Percentiles rank a stretch among this genome's conserved stretches.
phyloP scores from a whole-genome alignment of 805 yeast genomes.

The Candida namnaoensis region DNA sequence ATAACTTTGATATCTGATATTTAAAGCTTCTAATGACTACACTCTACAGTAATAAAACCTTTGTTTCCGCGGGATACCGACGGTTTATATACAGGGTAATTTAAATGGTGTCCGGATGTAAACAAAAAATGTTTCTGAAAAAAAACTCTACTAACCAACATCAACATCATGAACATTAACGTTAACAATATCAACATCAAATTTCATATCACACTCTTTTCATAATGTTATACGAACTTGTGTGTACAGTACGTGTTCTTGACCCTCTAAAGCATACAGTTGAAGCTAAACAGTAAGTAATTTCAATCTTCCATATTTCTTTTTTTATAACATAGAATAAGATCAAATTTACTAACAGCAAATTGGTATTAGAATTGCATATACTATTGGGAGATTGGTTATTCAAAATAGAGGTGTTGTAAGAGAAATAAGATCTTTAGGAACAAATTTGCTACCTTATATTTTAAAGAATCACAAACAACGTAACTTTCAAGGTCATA shows the following conservation, averaged over 20 bases:
- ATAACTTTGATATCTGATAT: no score
- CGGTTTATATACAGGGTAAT: no score
- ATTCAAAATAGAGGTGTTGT: constrained; percentile 92
- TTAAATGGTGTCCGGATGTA: no score
- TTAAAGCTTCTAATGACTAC: no score
- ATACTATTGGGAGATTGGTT: constrained; percentile 74
- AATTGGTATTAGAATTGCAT: constrained; percentile 24
- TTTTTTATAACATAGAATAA: no score
- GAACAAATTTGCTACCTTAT: constrained; percentile 70
- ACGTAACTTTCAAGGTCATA: constrained; percentile 83
- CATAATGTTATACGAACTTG: constrained; percentile 78
- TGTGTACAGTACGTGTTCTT: constrained; percentile 79
- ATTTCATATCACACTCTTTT: no score
- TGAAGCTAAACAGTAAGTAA: constrained; percentile 52
- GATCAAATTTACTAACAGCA: not conserved
- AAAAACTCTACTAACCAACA: no score
- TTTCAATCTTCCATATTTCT: not conserved
- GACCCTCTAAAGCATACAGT: constrained; percentile 41
- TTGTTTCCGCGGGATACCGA: no score
- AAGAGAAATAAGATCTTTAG: constrained; percentile 72
- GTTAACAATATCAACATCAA: no score
- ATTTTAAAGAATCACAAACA: constrained; percentile 81
- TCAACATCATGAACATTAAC: no score
- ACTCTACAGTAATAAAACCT: no score
- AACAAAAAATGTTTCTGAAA: no score